A percentile compares a stretch with the other conserved stretches of the same genome.
Evolutionary conservation across 2,329 filamentous ascomycete species (phyloP).

Genomic region (Cadophora gregata): DNA sequence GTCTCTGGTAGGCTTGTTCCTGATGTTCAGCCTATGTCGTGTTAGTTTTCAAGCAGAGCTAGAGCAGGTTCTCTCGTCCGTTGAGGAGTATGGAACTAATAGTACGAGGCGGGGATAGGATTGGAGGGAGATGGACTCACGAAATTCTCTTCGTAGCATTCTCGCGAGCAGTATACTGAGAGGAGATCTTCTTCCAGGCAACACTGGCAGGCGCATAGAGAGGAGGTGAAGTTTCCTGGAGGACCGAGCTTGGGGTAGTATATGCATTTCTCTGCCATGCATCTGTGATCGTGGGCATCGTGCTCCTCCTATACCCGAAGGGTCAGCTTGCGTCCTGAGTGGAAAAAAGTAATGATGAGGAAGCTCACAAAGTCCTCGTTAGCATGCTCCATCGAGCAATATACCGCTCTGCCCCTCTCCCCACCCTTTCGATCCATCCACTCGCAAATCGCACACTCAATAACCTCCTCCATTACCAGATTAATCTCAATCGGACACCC

Average conservation of each 20-base stretch:
- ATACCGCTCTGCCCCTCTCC: conserved; percentile 28
- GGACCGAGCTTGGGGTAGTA: conserved; percentile 32
- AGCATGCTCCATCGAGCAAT: conserved; percentile 41
- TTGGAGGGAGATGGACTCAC: conserved; percentile 23
- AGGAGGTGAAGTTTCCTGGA: conserved; percentile 25
- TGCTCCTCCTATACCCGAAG: conserved; percentile 32
- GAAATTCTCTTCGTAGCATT: conserved; percentile 38
- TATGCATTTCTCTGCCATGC: conserved; percentile 34
- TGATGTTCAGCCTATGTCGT: conserved; percentile 11
- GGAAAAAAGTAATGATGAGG: conserved; percentile 4
- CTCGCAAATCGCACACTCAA: conserved; percentile 42
- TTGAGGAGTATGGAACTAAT: no score
- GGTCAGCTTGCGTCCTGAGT: background rate
- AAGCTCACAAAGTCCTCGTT: conserved; percentile 38
- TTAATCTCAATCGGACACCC: conserved; percentile 37
- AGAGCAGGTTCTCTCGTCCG: no score
- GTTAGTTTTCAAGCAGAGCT: background rate
- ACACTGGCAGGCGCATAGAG: conserved; percentile 33
- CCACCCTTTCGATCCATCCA: conserved; percentile 38
- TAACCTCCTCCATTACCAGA: conserved; percentile 31
- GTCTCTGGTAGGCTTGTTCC: conserved; percentile 12
- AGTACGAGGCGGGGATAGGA: background rate
- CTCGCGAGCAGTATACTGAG: conserved; percentile 38
- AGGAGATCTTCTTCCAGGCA: conserved; percentile 34
- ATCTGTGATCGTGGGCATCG: conserved; percentile 35